Percentiles rank a stretch among this genome's conserved stretches.
phyloP scores from a whole-genome alignment of 345 rosid species.

The Reutealis trisperma region DNA sequence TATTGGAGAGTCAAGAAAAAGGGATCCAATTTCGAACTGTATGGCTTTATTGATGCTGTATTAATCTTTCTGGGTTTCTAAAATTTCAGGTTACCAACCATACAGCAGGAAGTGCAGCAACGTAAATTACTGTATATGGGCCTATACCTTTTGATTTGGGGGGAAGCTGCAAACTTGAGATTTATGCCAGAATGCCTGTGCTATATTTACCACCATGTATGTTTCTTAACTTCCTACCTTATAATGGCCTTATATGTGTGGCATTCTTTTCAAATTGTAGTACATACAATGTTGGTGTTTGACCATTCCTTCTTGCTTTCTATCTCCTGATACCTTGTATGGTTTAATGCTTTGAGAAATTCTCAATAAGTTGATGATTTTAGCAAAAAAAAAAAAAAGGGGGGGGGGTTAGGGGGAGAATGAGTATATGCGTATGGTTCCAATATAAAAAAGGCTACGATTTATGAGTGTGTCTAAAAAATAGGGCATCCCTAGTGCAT shows the following conservation, averaged over 20 bases:
- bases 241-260: background rate
- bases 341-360: background rate
- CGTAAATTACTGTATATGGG: conserved; percentile 95
- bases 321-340: background rate
- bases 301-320: background rate
- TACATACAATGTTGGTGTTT: background rate
- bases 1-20: background rate
- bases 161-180: conserved; percentile 98
- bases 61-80: conserved; percentile 5
- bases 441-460: too few relatives aligned
- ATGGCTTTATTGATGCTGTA: background rate
- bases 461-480: too few relatives aligned
- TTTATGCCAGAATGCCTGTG: conserved; percentile 99
- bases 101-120: conserved; percentile 99
- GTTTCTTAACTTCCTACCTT: conserved; percentile 24
- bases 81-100: conserved; percentile 89
- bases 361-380: background rate
- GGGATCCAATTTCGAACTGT: background rate
- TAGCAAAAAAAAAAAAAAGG: conserved; percentile 2
- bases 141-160: conserved; percentile 97
- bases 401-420: background rate
- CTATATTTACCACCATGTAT: conserved; percentile 98
- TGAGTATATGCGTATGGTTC: background rate
- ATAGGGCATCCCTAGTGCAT: too few relatives aligned
- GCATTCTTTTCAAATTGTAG: background rate